Base-by-base conservation (phyloP, 2,329 filamentous ascomycete genomes). In the Microcera coccophila region DNA sequence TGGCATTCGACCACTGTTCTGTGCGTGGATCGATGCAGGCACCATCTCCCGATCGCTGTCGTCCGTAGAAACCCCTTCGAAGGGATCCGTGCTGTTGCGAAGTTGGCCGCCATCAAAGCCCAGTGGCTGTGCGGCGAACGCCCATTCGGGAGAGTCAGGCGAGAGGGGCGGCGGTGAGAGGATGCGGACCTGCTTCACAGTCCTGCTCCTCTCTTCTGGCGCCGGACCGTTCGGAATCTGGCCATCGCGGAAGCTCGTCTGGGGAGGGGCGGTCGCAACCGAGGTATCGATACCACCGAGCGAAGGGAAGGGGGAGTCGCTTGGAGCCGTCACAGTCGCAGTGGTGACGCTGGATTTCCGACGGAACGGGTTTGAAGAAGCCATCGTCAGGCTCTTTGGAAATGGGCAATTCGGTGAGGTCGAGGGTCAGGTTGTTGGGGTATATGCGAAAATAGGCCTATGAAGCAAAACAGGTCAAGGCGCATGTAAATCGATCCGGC, bases 141-240 rank as follows among this genome's bases (percentile, higher is more conserved):
- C 65, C 62, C 55, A 64, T 45, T 62, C 62, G 16, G 63, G 61
- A 20, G 75, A 76, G 51, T 79, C 76, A 52, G 77, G 75, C 11
- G 75, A 76, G n/a, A 75, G 73, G 3, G 79, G 79, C 45, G 79
- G 79, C 39, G 81, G 81, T 32, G 79, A 82, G 58, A 82, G 74
- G 8, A 84, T 76, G 57, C 82, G 79, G 47, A 87, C 83, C 57
- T 79, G 84, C 66, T 85, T 85, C 45, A 77, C 72, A 29, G 79
- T 70, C 69, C 76, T 86, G 31, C 62, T 60, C 50, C 65, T 74
- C 38, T 46, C 52, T 55, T 69, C 51, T 58, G 63, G 28, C 47
- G 58, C 63, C 42, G 67, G 60, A 33, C 61, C 57, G 18, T 60
- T 60, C 33, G 39, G 40, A 42, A 49, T 37, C 49, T 35, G 33